Evolutionary conservation across 192 early-diverging fungal species (phyloP).

Genomic region (Entomortierella chlamydospora): DNA sequence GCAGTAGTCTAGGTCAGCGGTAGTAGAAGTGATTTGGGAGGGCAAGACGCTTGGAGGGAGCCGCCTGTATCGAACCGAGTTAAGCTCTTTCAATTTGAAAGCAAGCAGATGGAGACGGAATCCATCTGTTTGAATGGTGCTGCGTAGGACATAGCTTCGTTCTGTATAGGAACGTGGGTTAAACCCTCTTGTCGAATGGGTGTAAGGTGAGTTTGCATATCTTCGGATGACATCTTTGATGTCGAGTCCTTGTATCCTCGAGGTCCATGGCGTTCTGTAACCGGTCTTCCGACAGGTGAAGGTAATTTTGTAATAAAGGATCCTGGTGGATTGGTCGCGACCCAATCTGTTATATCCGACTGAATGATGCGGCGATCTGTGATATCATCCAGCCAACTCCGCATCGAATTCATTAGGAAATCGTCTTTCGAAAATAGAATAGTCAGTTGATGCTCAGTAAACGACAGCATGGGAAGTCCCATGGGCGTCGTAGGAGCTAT

Average conservation of each 20-base stretch:
- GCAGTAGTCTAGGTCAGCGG: not conserved
- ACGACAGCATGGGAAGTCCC: not conserved
- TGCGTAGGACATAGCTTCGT: constrained; percentile 6
- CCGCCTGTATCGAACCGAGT: not conserved
- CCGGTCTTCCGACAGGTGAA: not conserved
- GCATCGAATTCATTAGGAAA: not conserved
- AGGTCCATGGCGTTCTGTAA: not conserved
- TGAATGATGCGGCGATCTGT: too few relatives aligned
- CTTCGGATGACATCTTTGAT: not conserved
- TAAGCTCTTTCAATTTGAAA: constrained; percentile 16
- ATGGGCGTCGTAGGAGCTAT: not conserved
- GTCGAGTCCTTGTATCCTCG: not conserved
- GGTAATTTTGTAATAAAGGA: not conserved
- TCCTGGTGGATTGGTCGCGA: not conserved
- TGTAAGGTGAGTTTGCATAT: not conserved
- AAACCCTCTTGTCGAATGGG: not conserved
- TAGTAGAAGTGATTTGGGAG: not conserved
- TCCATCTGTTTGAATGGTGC: constrained; percentile 11
- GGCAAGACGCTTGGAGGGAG: not conserved
- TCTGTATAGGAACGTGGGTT: not conserved
- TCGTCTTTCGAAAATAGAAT: not conserved
- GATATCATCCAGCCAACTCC: not conserved
- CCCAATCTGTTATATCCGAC: too few relatives aligned
- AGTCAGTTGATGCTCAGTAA: not conserved
- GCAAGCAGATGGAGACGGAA: constrained; percentile 12